Conservation (phyloP, 192 early-diverging fungal genomes). For the Thamnidium elegans region DNA sequence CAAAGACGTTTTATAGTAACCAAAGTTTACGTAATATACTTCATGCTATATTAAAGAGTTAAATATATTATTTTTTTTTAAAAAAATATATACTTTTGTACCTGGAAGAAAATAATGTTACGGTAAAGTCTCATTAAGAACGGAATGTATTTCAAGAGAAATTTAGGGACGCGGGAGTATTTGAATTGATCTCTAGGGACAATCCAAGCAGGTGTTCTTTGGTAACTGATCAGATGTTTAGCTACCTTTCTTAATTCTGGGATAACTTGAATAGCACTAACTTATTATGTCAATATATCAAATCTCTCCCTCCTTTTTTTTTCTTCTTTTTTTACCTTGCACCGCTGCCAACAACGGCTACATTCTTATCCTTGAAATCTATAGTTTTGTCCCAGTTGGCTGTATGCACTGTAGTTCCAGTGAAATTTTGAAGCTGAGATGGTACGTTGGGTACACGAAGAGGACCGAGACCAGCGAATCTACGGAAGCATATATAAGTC, state of each 20-base stretch:
- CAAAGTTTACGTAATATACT: slow-evolving; percentile 42
- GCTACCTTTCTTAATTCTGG: slow-evolving; percentile 44
- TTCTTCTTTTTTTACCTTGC: slow-evolving; percentile 35
- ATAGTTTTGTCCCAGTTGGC: slow-evolving; percentile 50
- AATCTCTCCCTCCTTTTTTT: neutral
- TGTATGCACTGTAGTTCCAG: slow-evolving; percentile 52
- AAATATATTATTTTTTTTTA: neutral
- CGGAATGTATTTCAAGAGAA: slow-evolving; percentile 41
- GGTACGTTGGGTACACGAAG: slow-evolving; percentile 49
- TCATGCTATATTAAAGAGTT: slow-evolving; percentile 40
- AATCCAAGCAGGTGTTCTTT: slow-evolving; percentile 51
- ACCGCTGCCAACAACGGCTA: slow-evolving; percentile 51
- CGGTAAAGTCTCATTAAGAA: slow-evolving; percentile 25
- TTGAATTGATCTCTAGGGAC: slow-evolving; percentile 37
- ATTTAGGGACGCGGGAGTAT: slow-evolving; percentile 34
- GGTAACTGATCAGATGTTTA: slow-evolving; percentile 44
- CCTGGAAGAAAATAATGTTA: slow-evolving; percentile 8
- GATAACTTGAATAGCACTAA: slow-evolving; percentile 49
- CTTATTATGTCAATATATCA: neutral
- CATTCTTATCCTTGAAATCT: slow-evolving; percentile 44
- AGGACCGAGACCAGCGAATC: slow-evolving; percentile 47
- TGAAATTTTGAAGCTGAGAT: slow-evolving; percentile 45
- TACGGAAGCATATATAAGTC: neutral
- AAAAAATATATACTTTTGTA: slow-evolving; percentile 27
- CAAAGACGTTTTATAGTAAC: slow-evolving; percentile 34